phyloP scores from a whole-genome alignment of 306 rosid species.

The Pterocarpus santalinus region DNA sequence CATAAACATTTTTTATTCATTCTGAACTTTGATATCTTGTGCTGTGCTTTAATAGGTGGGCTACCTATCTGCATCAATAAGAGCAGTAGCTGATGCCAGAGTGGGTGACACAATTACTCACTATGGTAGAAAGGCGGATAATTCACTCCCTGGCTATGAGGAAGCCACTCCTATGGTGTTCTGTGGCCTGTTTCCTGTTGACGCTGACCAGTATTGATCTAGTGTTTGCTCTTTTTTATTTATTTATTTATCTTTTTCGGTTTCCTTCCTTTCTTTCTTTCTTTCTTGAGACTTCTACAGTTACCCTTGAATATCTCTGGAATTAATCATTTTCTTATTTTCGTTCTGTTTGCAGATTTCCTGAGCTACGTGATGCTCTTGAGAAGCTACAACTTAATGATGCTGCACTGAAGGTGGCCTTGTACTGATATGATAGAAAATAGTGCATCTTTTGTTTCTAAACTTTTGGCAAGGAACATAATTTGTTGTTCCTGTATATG shows the following conservation, averaged over 20 bases:
- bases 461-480: conserved; percentile 21
- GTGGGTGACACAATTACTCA: conserved; percentile 94
- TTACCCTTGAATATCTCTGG: conserved; percentile 16
- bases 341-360: conserved; percentile 63
- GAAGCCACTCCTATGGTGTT: conserved; percentile 98
- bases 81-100: conserved; percentile 97
- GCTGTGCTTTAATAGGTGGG: conserved; percentile 72
- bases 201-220: conserved; percentile 90
- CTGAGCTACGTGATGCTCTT: conserved; percentile 94
- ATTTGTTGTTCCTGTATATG: conserved; percentile 24
- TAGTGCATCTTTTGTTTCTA: conserved; percentile 37
- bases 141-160: conserved; percentile 89
- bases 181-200: conserved; percentile 97
- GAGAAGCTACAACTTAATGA: conserved; percentile 98
- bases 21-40: conserved; percentile 36
- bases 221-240: conserved; percentile 37
- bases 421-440: conserved; percentile 40
- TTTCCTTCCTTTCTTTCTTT: neutral
- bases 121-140: conserved; percentile 68
- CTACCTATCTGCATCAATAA: conserved; percentile 91
- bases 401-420: conserved; percentile 87
- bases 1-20: conserved; percentile 8
- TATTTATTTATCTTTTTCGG: no score
- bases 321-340: conserved; percentile 36
- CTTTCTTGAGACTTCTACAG: conserved; percentile 10